Evolutionary conservation across 768 basidiomycete genomes (phyloP), one percentile per base, ranked within the genome.

Genomic region (Leucocoprinus birnbaumii): DNA sequence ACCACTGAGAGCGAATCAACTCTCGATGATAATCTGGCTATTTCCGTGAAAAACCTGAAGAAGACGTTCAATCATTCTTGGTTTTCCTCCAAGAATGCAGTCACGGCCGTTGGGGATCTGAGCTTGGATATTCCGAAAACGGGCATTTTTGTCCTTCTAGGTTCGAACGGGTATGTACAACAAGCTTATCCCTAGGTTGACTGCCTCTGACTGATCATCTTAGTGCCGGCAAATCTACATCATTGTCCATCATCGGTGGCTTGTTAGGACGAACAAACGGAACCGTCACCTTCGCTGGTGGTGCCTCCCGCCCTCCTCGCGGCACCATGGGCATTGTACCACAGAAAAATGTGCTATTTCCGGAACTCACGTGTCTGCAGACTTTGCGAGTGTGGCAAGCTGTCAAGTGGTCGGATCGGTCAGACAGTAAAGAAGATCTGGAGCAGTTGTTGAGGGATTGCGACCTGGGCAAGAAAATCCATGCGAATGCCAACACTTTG

Each of bases 341-440:
- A 0, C 89, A 91, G 71, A 90, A 88, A 71, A 91, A 92, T 61
- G 89, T 92, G 3, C 73, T 92, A 2, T 89, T 91, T 64, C 81
- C 87, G 0, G 89, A 91, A 51, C 70, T 92, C 18, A 79, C 84
- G 1, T 91, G 88, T 64, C 72, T 83, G 46, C 86, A 92, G 68
- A 89, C 87, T 1, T 71, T 91, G 14, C 73, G 76, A 1, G 78
- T 91, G 26, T 91, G 89, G 89, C 74, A 71, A 43, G 85, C 85
- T 6, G 78, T 91, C 59, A 92, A 92, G 65, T 76, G 77, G 68
- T 81, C 80, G n/a, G 63, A 70, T 3, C 66, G 69, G 59, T 72
- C 77, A 1, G 63, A 67, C 11, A 67, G 61, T 10, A 71, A 80
- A 18, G 84, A 86, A 57, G 85, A 89, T 61, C 68, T 85, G 18